Evolutionary conservation across 78 protist genomes (phyloP).

Genomic region (Dictyostelium purpureum): DNA sequence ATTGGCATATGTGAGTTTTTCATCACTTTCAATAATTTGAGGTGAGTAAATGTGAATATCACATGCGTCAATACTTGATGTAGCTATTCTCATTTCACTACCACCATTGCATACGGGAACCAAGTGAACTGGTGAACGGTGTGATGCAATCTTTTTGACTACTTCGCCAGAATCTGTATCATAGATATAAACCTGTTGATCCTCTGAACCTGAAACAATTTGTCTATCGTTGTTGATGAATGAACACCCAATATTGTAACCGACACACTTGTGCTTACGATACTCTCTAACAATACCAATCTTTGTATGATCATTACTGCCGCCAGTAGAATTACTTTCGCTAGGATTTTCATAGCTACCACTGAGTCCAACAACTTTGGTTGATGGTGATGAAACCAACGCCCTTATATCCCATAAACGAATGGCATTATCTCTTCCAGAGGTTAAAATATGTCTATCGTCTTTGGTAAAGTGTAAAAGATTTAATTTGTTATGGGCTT

Average conservation of each 20-base stretch:
- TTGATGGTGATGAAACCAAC: neutral
- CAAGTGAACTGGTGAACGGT: slow-evolving; percentile 37
- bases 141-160: neutral
- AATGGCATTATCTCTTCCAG: slow-evolving; percentile 32
- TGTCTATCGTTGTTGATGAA: slow-evolving; percentile 62
- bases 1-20: neutral
- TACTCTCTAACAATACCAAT: slow-evolving; percentile 28
- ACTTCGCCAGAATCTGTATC: slow-evolving; percentile 12
- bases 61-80: neutral
- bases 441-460: slow-evolving; percentile 10
- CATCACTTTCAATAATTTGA: neutral
- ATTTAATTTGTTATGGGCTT: slow-evolving; percentile 64
- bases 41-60: slow-evolving; percentile 38
- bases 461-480: slow-evolving; percentile 1
- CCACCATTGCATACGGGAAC: neutral
- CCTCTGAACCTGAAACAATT: slow-evolving; percentile 68
- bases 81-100: slow-evolving; percentile 30
- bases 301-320: neutral
- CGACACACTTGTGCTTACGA: slow-evolving; percentile 27
- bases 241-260: slow-evolving; percentile 50
- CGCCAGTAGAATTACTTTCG: neutral
- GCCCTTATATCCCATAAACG: slow-evolving; percentile 54
- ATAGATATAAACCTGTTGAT: slow-evolving; percentile 30
- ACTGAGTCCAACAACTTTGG: neutral
- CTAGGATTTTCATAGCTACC: neutral